These are phyloP conservation scores for Claviceps arundinis DNA, from an alignment of 2,329 filamentous ascomycete species.

Conservation along the genomic window DNA sequence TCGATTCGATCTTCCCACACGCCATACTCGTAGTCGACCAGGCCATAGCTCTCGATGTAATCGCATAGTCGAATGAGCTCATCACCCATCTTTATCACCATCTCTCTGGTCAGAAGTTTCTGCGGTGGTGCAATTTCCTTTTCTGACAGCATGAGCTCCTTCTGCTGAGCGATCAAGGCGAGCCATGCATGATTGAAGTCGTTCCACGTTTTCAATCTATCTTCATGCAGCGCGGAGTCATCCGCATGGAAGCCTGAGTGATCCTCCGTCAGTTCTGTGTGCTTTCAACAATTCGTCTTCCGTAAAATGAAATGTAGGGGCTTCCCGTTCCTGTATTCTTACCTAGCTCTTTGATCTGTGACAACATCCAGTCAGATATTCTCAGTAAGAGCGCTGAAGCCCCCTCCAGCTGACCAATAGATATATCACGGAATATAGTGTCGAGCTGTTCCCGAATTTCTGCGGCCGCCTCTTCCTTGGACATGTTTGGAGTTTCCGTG, in stretches of 20 bases:
- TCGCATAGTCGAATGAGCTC: conserved; percentile 77
- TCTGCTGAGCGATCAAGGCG: conserved; percentile 68
- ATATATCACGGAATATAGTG: conserved; percentile 58
- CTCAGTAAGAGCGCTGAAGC: conserved; percentile 39
- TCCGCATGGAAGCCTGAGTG: conserved; percentile 64
- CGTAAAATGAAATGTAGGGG: no score
- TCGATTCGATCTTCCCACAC: conserved; percentile 92
- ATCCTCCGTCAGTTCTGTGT: background rate
- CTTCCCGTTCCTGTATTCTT: conserved; percentile 15
- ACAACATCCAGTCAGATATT: conserved; percentile 42
- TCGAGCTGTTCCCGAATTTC: conserved; percentile 52
- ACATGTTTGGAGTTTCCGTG: conserved; percentile 36
- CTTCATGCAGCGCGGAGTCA: conserved; percentile 59
- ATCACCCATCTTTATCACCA: conserved; percentile 65
- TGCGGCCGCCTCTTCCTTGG: conserved; percentile 45
- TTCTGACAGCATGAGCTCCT: conserved; percentile 53
- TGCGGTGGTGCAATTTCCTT: conserved; percentile 43
- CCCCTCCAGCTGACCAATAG: conserved; percentile 33
- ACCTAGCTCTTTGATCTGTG: conserved; percentile 43
- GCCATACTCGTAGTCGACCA: conserved; percentile 95
- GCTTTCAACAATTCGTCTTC: background rate
- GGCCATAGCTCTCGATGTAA: conserved; percentile 73
- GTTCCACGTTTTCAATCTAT: conserved; percentile 77
- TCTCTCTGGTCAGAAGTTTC: conserved; percentile 53
- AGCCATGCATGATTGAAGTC: conserved; percentile 94